These are phyloP conservation scores for Penicillium samsonianum DNA, from an alignment of 495 filamentous ascomycete species.

Conservation along the genomic window DNA sequence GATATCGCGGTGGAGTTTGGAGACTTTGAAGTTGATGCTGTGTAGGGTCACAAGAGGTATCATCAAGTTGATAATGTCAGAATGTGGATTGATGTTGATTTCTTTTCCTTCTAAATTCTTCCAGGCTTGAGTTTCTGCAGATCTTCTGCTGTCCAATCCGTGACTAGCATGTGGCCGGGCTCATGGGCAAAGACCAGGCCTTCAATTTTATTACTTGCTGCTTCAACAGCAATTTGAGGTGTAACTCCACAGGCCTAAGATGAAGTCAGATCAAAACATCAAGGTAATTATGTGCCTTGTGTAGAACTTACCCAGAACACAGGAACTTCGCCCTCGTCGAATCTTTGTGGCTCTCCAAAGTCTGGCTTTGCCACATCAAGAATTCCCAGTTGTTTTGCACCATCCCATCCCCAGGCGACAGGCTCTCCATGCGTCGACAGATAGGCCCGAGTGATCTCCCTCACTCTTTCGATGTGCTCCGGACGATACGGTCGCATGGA, in stretches of 20 bases:
- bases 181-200: slow-evolving; percentile 55
- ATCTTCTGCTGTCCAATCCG: slow-evolving; percentile 39
- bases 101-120: slow-evolving; percentile 1
- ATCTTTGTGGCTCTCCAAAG: slow-evolving; percentile 44
- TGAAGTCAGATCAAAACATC: neutral
- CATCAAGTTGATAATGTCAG: no score
- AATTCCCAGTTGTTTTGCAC: slow-evolving; percentile 46
- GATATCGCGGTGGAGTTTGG: neutral
- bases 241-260: slow-evolving; percentile 57
- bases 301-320: slow-evolving; percentile 49
- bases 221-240: slow-evolving; percentile 57
- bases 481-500: slow-evolving; percentile 55
- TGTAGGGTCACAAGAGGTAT: neutral
- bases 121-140: slow-evolving; percentile 17
- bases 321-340: slow-evolving; percentile 46
- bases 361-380: slow-evolving; percentile 45
- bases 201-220: slow-evolving; percentile 40
- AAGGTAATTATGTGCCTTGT: neutral
- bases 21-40: slow-evolving; percentile 2
- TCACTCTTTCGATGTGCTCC: slow-evolving; percentile 47
- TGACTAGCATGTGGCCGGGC: slow-evolving; percentile 58
- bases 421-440: slow-evolving; percentile 57
- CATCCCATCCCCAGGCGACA: slow-evolving; percentile 61
- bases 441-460: slow-evolving; percentile 50
- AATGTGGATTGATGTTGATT: neutral